These are phyloP conservation scores for Heterobasidion parviporum DNA, from an alignment of 1,284 basidiomycete genomes.

Conservation along the genomic window DNA sequence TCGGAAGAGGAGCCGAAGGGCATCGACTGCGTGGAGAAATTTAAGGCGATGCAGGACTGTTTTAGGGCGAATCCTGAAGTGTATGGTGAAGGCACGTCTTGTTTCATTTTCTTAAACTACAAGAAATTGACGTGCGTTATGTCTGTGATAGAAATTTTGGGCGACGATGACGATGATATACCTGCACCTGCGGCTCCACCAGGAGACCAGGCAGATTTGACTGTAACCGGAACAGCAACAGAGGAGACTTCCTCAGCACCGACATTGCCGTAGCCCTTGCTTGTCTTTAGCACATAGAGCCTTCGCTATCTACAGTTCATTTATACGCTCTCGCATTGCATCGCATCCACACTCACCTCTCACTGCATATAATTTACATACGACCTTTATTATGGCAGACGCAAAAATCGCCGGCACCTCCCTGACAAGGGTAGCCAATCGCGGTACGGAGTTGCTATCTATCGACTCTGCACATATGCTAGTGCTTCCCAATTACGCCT, in stretches of 20 bases:
- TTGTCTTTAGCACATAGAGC: neutral
- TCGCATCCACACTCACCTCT: slow-evolving; percentile 1
- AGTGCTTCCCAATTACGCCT: slow-evolving; percentile 50
- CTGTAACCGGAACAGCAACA: neutral
- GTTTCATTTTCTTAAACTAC: neutral
- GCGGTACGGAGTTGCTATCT: neutral
- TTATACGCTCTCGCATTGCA: neutral
- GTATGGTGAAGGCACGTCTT: slow-evolving; percentile 79
- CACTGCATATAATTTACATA: neutral
- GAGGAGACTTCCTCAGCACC: neutral
- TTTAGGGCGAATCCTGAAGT: slow-evolving; percentile 94
- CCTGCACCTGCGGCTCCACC: neutral
- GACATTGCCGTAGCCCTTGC: neutral
- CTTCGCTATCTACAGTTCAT: neutral
- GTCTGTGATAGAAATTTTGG: slow-evolving; percentile 11
- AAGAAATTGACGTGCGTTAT: neutral
- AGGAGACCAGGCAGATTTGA: neutral
- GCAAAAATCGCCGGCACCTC: too few relatives aligned
- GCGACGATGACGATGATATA: slow-evolving; percentile 13
- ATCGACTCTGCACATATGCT: slow-evolving; percentile 37
- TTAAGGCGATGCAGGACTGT: slow-evolving; percentile 97
- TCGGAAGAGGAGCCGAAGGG: slow-evolving; percentile 96
- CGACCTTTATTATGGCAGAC: too few relatives aligned
- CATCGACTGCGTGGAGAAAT: slow-evolving; percentile 96
- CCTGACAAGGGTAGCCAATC: too few relatives aligned